These are phyloP conservation scores for Trichophyton simii DNA, from an alignment of 2,329 filamentous ascomycete species.

Conservation along the genomic window DNA sequence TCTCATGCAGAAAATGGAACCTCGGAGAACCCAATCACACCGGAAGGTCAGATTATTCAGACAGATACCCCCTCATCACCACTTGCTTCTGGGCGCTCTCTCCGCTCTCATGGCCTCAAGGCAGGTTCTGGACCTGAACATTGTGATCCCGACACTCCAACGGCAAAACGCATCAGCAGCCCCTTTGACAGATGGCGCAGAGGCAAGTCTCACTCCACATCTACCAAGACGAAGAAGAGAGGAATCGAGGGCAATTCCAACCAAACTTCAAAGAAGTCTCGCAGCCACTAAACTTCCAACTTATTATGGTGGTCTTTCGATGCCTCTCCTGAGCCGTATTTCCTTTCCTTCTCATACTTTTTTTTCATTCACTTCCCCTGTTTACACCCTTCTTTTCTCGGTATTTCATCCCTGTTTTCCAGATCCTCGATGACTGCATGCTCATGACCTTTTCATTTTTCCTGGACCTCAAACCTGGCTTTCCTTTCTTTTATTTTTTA, in stretches of 20 bases:
- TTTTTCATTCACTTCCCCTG: not conserved
- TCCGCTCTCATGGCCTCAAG: conserved; percentile 23
- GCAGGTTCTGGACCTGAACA: conserved; percentile 18
- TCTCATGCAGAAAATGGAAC: conserved; percentile 7
- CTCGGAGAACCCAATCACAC: conserved; percentile 16
- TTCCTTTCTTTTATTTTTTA: conserved; percentile 4
- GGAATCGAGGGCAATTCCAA: not conserved
- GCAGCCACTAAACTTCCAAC: conserved; percentile 4
- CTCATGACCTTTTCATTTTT: conserved; percentile 4
- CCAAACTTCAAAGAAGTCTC: conserved; percentile 7
- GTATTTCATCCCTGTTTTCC: not conserved
- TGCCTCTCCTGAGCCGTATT: not conserved
- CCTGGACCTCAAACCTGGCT: not conserved
- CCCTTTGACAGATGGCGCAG: conserved; percentile 31
- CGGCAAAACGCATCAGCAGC: conserved; percentile 24
- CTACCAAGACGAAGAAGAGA: conserved; percentile 25
- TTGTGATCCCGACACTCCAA: conserved; percentile 16
- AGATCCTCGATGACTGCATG: conserved; percentile 3
- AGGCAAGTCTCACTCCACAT: conserved; percentile 20
- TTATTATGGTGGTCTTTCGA: not conserved
- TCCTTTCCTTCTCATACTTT: not conserved
- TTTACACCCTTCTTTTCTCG: not conserved
- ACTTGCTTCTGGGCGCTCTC: conserved; percentile 21
- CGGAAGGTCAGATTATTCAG: conserved; percentile 14
- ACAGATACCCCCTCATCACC: conserved; percentile 22